Conservation (phyloP, 306 rosid genomes). For the Dryas drummondii region DNA sequence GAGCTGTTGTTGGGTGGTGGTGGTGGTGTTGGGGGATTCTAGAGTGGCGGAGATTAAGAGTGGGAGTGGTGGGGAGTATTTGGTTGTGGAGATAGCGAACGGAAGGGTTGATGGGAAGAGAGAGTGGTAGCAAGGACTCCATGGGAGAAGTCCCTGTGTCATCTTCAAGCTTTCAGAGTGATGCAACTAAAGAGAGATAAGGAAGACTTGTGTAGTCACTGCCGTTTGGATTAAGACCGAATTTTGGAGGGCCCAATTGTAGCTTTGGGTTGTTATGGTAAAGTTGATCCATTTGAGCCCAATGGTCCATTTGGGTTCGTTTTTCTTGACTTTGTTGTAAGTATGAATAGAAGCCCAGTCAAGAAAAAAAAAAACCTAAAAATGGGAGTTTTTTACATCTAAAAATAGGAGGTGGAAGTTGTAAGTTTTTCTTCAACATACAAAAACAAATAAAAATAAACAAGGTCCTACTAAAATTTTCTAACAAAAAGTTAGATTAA, state of each 20-base stretch:
- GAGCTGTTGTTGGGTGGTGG: constrained; percentile 33
- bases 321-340: too few relatives aligned
- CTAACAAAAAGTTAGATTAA: too few relatives aligned
- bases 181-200: not conserved
- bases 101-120: constrained; percentile 24
- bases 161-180: constrained; percentile 16
- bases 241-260: not conserved
- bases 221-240: not conserved
- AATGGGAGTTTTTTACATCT: too few relatives aligned
- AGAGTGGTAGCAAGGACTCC: constrained; percentile 49
- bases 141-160: constrained; percentile 51
- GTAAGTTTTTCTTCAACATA: too few relatives aligned
- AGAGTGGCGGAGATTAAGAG: constrained; percentile 47
- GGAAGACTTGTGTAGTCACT: not conserved
- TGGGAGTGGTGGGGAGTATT: constrained; percentile 13
- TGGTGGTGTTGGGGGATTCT: constrained; percentile 33
- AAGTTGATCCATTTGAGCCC: not conserved
- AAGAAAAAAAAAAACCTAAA: too few relatives aligned
- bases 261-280: not conserved
- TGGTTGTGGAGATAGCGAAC: constrained; percentile 27
- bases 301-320: too few relatives aligned
- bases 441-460: too few relatives aligned
- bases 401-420: too few relatives aligned
- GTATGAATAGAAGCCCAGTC: too few relatives aligned
- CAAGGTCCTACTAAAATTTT: too few relatives aligned